These are phyloP conservation scores for Nevesoporus exiguus DNA, from an alignment of 768 basidiomycete genomes.

Conservation along the genomic window DNA sequence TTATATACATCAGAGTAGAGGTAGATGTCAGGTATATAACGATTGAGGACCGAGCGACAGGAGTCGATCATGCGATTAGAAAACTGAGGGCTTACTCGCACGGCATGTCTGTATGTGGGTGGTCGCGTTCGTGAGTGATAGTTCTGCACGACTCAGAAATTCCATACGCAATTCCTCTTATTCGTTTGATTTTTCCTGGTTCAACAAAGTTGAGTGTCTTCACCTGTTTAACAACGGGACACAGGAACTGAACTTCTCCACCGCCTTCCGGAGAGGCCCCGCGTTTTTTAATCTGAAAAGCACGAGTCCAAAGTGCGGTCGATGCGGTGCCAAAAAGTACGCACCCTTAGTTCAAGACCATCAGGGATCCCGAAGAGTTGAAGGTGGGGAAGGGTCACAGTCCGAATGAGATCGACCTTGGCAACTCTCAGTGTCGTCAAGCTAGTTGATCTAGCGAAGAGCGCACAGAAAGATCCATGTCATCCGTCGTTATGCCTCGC, in stretches of 20 bases:
- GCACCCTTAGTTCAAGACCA: slow-evolving; percentile 82
- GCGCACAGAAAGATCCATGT: slow-evolving; percentile 84
- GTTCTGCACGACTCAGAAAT: neutral
- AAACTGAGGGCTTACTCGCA: slow-evolving; percentile 95
- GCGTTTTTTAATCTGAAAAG: slow-evolving; percentile 84
- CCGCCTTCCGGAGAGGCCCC: slow-evolving; percentile 89
- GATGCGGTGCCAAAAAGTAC: slow-evolving; percentile 12
- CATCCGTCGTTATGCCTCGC: slow-evolving; percentile 89
- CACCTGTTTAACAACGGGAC: slow-evolving; percentile 85
- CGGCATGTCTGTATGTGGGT: slow-evolving; percentile 76
- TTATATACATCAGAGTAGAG: slow-evolving; percentile 98
- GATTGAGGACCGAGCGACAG: slow-evolving; percentile 87
- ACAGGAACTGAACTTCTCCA: slow-evolving; percentile 91
- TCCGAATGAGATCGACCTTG: slow-evolving; percentile 85
- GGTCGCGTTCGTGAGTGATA: neutral
- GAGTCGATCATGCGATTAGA: slow-evolving; percentile 98
- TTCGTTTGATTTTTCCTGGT: slow-evolving; percentile 87
- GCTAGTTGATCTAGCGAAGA: slow-evolving; percentile 8
- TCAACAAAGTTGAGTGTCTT: slow-evolving; percentile 93
- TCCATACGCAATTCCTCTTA: slow-evolving; percentile 91
- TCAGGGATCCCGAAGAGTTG: slow-evolving; percentile 89
- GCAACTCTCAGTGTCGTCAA: neutral
- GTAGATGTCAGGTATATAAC: slow-evolving; percentile 97
- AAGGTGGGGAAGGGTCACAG: slow-evolving; percentile 86
- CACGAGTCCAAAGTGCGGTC: neutral